Percentiles rank a stretch among this genome's conserved stretches.
These are phyloP conservation scores for Mycena alexandri DNA, from an alignment of 768 basidiomycete genomes.

Conservation along the genomic window DNA sequence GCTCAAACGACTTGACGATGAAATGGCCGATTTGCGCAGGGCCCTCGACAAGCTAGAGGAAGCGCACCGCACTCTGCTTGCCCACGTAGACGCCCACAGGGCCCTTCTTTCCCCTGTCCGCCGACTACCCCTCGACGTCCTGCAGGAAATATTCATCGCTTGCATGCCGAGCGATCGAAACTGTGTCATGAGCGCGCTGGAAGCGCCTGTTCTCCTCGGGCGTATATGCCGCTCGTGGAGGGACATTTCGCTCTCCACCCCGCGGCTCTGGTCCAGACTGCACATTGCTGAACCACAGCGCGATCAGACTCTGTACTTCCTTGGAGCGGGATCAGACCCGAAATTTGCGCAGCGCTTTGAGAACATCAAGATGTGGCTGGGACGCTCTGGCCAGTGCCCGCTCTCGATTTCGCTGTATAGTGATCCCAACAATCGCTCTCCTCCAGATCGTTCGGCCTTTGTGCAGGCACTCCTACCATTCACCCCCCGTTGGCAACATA, in stretches of 20 bases:
- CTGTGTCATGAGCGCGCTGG: constrained; percentile 32
- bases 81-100: too few species aligned
- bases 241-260: constrained; percentile 39
- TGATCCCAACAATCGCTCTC: not conserved
- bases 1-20: too few species aligned
- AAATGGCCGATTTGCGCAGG: too few species aligned
- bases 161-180: constrained; percentile 31
- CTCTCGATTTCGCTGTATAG: constrained; percentile 12
- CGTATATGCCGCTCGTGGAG: constrained; percentile 48
- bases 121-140: too few species aligned
- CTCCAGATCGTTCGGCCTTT: too few species aligned
- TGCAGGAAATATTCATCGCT: constrained; percentile 16
- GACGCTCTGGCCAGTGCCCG: constrained; percentile 16
- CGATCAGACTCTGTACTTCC: not conserved
- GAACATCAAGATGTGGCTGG: constrained; percentile 9
- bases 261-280: constrained; percentile 42
- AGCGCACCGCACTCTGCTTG: too few species aligned
- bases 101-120: too few species aligned
- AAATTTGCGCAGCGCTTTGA: constrained; percentile 4
- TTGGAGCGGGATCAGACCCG: not conserved
- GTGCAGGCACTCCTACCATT: not conserved
- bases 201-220: constrained; percentile 45
- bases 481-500: not conserved
- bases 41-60: too few species aligned
- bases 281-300: constrained; percentile 19